Base-by-base conservation (phyloP, 495 filamentous ascomycete genomes). In the Aspergillus biplanus region DNA sequence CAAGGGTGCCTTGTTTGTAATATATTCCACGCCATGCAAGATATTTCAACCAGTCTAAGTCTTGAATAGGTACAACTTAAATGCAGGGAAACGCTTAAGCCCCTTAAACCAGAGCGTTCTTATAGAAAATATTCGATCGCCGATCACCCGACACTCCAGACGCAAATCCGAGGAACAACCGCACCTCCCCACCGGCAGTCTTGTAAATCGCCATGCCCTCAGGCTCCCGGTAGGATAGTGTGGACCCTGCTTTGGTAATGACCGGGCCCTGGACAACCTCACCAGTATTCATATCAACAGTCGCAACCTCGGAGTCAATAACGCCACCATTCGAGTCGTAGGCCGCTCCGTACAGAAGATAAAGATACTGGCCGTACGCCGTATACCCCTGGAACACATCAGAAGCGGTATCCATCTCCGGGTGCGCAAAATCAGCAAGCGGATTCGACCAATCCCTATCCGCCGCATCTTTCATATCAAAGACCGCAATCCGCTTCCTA, bases 261-360 rank as follows among this genome's bases (percentile, higher is more conserved):
- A 53, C 55, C 13, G 67, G 65, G 27, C 65, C 37, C 37, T 39
- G 37, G 8, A 39, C 37, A 39, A 39, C 37, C 37, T 39, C 37
- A 1, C 37, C 37, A 39, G 37, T 39, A 39, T 39, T 13, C 13
- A 39, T 39, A 13, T 39, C 37, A 7, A 39, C 37, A 39, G 8
- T 39, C 13, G 13, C 37, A 39, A 39, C 37, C 8, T 39, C 37
- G 87, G 89, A 73, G 71, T 90, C 37, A 68, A 77, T 33, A 76
- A 91, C 16, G 69, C 76, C 35, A 6, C 37, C 37, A 39, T 39
- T 39, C 37, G 37, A 7, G 7, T 39, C 37, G 4, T 39, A 39
- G 7, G 37, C 37, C 37, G 7, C 13, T 39, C 37, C 37, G 13
- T 39, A 39, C 0, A 39, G 37, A 7, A 39, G 37, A 39, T 39